Conservation (phyloP, 1,139 yeast genomes). For the Hanseniaspora gamundiae region DNA sequence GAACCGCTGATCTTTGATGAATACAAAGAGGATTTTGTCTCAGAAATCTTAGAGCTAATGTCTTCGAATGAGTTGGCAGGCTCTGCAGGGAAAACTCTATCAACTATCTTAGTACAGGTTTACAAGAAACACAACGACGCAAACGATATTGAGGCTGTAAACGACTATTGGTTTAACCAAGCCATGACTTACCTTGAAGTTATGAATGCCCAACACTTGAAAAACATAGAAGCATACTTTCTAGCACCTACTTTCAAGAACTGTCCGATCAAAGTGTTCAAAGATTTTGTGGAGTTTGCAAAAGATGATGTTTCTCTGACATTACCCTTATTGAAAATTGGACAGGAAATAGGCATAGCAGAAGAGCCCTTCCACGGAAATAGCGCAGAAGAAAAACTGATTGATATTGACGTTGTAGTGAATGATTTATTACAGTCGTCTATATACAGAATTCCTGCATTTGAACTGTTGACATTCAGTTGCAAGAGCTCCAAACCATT, state of each 20-base stretch:
- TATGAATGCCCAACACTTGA: slow-evolving; percentile 26
- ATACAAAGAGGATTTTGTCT: slow-evolving; percentile 33
- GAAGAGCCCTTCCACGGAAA: slow-evolving; percentile 35
- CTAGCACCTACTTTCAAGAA: slow-evolving; percentile 48
- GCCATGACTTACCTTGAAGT: slow-evolving; percentile 18
- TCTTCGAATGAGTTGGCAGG: slow-evolving; percentile 52
- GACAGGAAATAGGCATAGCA: slow-evolving; percentile 45
- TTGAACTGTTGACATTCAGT: slow-evolving; percentile 49
- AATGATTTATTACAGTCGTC: slow-evolving; percentile 35
- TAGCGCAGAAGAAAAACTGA: slow-evolving; percentile 22
- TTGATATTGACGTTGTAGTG: slow-evolving; percentile 28
- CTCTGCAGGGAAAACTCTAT: slow-evolving; percentile 51
- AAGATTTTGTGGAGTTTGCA: slow-evolving; percentile 26
- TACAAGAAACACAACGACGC: slow-evolving; percentile 22
- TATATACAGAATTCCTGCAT: slow-evolving; percentile 41
- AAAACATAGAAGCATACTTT: slow-evolving; percentile 45
- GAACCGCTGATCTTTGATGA: slow-evolving; percentile 27
- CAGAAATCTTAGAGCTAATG: slow-evolving; percentile 37
- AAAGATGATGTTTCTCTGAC: slow-evolving; percentile 30
- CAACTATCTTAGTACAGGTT: slow-evolving; percentile 31
- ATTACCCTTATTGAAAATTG: slow-evolving; percentile 49
- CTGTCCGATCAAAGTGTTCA: slow-evolving; percentile 32
- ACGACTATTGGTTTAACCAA: slow-evolving; percentile 34
- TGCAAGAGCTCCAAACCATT: slow-evolving; percentile 51
- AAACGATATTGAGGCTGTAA: slow-evolving; percentile 33